Base-by-base conservation (phyloP, 768 basidiomycete genomes). In the Thelephora ganbajun region DNA sequence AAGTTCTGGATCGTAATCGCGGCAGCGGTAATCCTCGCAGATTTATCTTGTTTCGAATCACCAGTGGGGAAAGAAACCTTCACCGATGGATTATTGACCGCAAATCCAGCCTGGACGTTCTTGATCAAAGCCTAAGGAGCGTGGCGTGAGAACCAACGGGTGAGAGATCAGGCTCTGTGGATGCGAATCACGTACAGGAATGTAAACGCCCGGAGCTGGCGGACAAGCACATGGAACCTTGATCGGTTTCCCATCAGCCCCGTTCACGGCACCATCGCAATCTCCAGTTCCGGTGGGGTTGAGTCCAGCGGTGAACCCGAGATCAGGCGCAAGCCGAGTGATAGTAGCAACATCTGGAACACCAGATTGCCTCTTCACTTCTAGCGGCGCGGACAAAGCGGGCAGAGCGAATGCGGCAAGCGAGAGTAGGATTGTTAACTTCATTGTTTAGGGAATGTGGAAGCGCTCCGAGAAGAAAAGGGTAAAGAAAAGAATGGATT, bases 1-100 rank as follows among this genome's bases (percentile, higher is more conserved):
- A 86, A 59, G 60, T 86, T 87, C 64, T 86, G 84, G n/a, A 86
- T 64, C 5, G 83, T 79, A 33, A 82, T 71, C 11, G 77, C 57
- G 5, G 76, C 70, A 22, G 81, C 70, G 43, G 74, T 64, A 50
- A 86, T 66, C 26, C 83, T 76, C 0, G 76, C 66, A 42, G 72
- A 61, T 56, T 76, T 68, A 41, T 75, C 74, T 6, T 59, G 62
- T 47, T 66, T 68, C 5, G 74, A 76, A 52, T 68, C 64, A 54
- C 77, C 79, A 1, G 71, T 71, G 2, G 83, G 83, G 71, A 82
- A 87, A 12, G 71, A 68, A 2, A 83, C 63, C 14, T 59, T 47
- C 45, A 84, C 66, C 2, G 65, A 57, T 9, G 83, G 76, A 59
- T 30, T 30, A 9, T 30, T 30, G 9, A 30, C 26, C 5, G 26